Conservation (phyloP, 2,329 filamentous ascomycete species). For the Albophoma yamanashiensis region DNA sequence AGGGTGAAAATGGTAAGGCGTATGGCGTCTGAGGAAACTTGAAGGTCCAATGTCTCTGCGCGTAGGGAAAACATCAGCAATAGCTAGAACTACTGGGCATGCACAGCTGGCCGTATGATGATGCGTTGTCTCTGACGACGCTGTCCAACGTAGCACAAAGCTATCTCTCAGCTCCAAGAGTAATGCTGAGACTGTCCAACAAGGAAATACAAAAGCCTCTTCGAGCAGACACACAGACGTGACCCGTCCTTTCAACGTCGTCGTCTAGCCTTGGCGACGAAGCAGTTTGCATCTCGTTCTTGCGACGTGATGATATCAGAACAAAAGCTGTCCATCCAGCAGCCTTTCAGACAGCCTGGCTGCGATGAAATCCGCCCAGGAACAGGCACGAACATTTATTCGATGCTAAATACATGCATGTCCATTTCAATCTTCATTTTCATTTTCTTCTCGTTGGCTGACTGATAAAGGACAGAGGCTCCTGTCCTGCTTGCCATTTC, state of each 20-base stretch:
- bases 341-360: neutral
- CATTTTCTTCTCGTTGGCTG: neutral
- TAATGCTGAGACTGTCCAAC: neutral
- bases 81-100: too few relatives aligned
- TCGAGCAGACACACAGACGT: neutral
- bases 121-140: neutral
- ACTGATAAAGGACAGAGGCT: neutral
- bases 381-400: too few relatives aligned
- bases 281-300: neutral
- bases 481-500: neutral
- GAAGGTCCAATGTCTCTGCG: too few relatives aligned
- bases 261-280: neutral
- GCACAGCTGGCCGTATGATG: neutral
- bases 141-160: neutral
- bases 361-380: neutral
- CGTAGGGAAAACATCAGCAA: too few relatives aligned
- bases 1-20: too few relatives aligned
- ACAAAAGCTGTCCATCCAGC: neutral
- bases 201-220: neutral
- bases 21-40: too few relatives aligned
- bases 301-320: neutral
- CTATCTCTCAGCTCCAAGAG: neutral
- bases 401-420: neutral
- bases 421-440: neutral
- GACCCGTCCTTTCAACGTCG: too few relatives aligned